Evolutionary conservation across 192 early-diverging fungal species (phyloP).

Genomic region (Chytriomyces sp.): DNA sequence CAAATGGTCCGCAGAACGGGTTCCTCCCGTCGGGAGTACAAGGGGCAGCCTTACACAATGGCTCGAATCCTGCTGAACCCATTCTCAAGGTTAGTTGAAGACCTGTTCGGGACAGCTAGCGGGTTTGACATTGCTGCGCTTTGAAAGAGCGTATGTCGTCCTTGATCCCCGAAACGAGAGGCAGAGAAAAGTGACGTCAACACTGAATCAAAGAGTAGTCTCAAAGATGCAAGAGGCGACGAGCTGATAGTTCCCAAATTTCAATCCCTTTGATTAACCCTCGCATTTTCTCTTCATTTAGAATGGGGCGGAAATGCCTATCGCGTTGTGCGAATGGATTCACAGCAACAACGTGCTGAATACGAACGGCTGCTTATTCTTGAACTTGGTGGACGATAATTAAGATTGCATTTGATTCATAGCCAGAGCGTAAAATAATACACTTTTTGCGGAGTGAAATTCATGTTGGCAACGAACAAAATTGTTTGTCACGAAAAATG

Average conservation of each 20-base stretch:
- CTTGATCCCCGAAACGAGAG: neutral
- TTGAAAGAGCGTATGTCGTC: neutral
- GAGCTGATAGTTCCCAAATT: neutral
- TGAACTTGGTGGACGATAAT: slow-evolving; percentile 26
- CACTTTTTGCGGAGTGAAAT: too few species aligned
- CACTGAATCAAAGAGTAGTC: neutral
- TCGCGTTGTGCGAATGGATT: slow-evolving; percentile 8
- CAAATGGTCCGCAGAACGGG: neutral
- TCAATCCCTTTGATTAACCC: neutral
- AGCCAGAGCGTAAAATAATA: too few species aligned
- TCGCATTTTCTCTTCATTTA: neutral
- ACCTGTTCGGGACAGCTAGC: neutral
- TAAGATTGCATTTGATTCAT: too few species aligned
- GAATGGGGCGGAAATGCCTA: neutral
- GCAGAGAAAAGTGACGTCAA: neutral
- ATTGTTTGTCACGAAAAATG: too few species aligned
- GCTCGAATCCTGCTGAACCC: neutral
- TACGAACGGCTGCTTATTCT: slow-evolving; percentile 20
- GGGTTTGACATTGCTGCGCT: neutral
- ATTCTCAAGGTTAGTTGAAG: neutral
- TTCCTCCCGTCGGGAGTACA: neutral
- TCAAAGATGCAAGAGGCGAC: neutral
- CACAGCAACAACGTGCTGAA: slow-evolving; percentile 11
- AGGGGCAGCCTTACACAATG: neutral
- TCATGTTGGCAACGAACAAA: too few species aligned